Evolutionary conservation across 2,329 filamentous ascomycete species (phyloP), one percentile per base, ranked within the genome.

Genomic region (Emergomyces africanus): DNA sequence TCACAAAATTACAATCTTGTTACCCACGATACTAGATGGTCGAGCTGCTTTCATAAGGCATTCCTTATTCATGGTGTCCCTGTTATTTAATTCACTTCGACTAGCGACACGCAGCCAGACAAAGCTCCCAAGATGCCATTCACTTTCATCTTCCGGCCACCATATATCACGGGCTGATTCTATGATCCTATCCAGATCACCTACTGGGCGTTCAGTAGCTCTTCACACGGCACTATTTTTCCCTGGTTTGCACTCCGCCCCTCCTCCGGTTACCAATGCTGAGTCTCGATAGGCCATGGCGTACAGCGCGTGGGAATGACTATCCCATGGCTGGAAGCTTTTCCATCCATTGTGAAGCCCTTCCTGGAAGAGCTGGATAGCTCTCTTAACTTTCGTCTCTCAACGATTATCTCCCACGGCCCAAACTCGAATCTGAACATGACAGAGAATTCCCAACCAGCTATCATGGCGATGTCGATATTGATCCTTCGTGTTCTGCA

Each of bases 391-490:
- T 84, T 86, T 68, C 85, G 85, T 63, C 81, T 97, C 60, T 90
- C 89, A 44, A 78, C 80, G 30, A 80, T 92, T 61, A 96, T 96
- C 65, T 84, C 86, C 61, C 78, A 88, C 33, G 91, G 92, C 0
- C 88, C 92, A 1, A 89, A 88, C 66, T 84, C 83, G 59, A 75
- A 80, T 57, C 83, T 97, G 59, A 95, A 89, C 46, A 82, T 83
- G 60, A 96, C 92, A 4, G 83, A 88, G 64, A 91, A 95, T 70
- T 88, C 92, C 3, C 92, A 97, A 73, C 92, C 92, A 1, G 91
- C 92, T 66, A 96, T 96, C 72, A 95, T 97, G 90, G 89, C 90
- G 15, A 94, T 90, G 3, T 95, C 89, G 33, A 85, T 96, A 69
- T 81, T 96, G 61, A 95, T 96, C 68, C 80, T 96, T 58, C 86